These are phyloP conservation scores for Paratinospora sagittata DNA, from an alignment of 164 flowering plant genomes.

Conservation along the genomic window DNA sequence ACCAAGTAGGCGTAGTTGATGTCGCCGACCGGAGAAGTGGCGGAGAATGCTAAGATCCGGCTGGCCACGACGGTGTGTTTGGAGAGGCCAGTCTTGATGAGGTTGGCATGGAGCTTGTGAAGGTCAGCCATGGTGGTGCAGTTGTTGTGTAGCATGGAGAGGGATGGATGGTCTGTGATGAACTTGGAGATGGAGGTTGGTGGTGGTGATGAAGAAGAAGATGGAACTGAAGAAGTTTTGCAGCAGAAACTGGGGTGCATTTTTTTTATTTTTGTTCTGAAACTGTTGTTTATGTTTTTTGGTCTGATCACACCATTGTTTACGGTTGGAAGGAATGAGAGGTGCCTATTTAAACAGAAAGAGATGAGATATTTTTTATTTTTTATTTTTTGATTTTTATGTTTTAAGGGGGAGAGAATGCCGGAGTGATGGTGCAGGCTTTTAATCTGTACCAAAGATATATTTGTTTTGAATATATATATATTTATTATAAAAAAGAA, in stretches of 20 bases:
- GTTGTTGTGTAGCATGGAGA: slow-evolving; percentile 38
- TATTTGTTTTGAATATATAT: too few relatives aligned
- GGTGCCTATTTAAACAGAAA: slow-evolving; percentile 3
- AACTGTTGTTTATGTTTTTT: background rate
- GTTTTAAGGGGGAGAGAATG: background rate
- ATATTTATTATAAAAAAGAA: too few relatives aligned
- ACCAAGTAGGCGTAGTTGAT: slow-evolving; percentile 54
- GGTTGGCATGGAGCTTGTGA: slow-evolving; percentile 51
- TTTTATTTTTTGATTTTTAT: background rate
- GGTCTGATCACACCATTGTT: background rate
- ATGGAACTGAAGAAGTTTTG: background rate
- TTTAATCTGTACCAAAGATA: background rate
- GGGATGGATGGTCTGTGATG: slow-evolving; percentile 45
- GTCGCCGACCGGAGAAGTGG: slow-evolving; percentile 44
- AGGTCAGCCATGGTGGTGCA: slow-evolving; percentile 68
- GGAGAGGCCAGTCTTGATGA: slow-evolving; percentile 48
- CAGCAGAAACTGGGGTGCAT: background rate
- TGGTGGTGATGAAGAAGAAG: slow-evolving; percentile 19
- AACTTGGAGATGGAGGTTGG: slow-evolving; percentile 41
- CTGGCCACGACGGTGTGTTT: slow-evolving; percentile 34
- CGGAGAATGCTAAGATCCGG: slow-evolving; percentile 51
- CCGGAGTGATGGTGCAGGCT: slow-evolving; percentile 8
- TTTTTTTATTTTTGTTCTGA: background rate
- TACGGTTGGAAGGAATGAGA: slow-evolving; percentile 4
- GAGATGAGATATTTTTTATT: background rate